A percentile compares a stretch with the other conserved stretches of the same genome.
phyloP scores from a whole-genome alignment of 257 asterid species.

The Plantago ovata region DNA sequence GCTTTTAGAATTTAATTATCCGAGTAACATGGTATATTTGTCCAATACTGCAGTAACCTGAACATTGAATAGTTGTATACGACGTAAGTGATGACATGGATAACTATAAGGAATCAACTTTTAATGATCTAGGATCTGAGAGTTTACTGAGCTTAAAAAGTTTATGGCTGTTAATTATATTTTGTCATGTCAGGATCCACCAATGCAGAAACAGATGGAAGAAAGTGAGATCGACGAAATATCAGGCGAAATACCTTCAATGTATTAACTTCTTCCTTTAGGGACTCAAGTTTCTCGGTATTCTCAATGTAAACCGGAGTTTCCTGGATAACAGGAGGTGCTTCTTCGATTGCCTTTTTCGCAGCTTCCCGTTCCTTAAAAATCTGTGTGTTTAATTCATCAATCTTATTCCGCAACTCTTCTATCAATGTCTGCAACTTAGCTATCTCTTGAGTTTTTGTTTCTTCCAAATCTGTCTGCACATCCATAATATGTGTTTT shows the following conservation, averaged over 20 bases:
- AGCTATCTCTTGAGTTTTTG: conserved; percentile 70
- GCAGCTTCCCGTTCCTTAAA: conserved; percentile 85
- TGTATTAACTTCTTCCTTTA: conserved; percentile 60
- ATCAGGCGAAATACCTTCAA: conserved; percentile 55
- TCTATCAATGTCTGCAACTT: conserved; percentile 67
- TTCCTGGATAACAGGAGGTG: conserved; percentile 94
- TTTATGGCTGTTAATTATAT: no score
- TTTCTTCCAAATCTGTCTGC: conserved; percentile 93
- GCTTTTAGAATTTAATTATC: no score
- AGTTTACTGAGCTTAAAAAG: no score
- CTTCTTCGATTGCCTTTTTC: conserved; percentile 85
- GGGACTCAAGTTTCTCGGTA: conserved; percentile 68
- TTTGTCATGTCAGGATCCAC: no score
- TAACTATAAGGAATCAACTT: no score
- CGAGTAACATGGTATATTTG: no score
- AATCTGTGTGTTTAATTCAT: conserved; percentile 62
- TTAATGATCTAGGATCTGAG: no score
- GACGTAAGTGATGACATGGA: no score
- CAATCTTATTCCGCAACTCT: conserved; percentile 72
- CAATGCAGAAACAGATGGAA: no score
- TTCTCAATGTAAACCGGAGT: conserved; percentile 84
- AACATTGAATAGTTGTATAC: no score
- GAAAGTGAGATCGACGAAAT: no score
- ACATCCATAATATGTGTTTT: conserved; percentile 13
- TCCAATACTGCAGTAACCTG: no score